Evolutionary conservation across 2,329 filamentous ascomycete species (phyloP).

Genomic region (Penicillium freii): DNA sequence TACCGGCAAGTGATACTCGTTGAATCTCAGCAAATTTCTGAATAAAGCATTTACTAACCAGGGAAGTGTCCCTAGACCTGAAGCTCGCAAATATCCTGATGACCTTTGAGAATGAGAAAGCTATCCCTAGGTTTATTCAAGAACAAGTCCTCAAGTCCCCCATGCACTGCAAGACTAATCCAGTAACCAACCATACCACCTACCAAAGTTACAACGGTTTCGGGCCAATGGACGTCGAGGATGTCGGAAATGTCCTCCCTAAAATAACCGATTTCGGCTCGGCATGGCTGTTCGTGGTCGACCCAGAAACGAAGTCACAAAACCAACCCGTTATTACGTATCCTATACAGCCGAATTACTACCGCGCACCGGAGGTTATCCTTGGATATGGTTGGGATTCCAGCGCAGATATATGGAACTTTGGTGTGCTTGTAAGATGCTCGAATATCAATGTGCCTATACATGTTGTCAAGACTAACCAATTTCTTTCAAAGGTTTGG

Average conservation of each 20-base stretch:
- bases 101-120: slow-evolving; percentile 25
- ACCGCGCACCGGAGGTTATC: slow-evolving; percentile 38
- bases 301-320: slow-evolving; percentile 8
- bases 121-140: slow-evolving; percentile 20
- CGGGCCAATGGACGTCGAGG: slow-evolving; percentile 19
- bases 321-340: slow-evolving; percentile 33
- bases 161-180: slow-evolving; percentile 25
- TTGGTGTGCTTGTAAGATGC: slow-evolving; percentile 32
- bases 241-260: neutral
- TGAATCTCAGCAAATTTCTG: neutral
- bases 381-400: slow-evolving; percentile 35
- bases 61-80: slow-evolving; percentile 29
- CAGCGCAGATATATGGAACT: slow-evolving; percentile 40
- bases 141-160: slow-evolving; percentile 18
- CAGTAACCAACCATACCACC: slow-evolving; percentile 24
- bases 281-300: neutral
- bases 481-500: slow-evolving; percentile 24
- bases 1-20: slow-evolving; percentile 28
- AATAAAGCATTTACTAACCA: neutral
- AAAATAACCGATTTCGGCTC: slow-evolving; percentile 34
- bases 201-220: slow-evolving; percentile 33
- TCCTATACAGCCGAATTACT: slow-evolving; percentile 43
- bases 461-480: neutral
- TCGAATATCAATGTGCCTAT: neutral
- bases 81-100: slow-evolving; percentile 45